Percentiles rank a stretch among this genome's conserved stretches.
Evolutionary conservation across 495 filamentous ascomycete species (phyloP).

Genomic region (Neurospora terricola): DNA sequence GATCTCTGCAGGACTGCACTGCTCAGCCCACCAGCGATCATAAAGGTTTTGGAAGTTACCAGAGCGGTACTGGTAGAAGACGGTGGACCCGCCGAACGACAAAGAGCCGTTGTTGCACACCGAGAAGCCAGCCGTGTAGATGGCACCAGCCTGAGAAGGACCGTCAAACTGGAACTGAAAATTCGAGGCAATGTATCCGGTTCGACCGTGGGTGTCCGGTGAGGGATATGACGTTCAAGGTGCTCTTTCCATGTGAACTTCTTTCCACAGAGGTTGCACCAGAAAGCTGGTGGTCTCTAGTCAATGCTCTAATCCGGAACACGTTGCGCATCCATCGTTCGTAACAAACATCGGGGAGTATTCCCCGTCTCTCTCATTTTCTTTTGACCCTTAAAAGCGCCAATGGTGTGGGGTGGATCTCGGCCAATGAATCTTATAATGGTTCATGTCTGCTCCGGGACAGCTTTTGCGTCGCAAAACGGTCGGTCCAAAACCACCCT

Average conservation of each 20-base stretch:
- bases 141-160: conserved; percentile 55
- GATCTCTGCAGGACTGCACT: conserved; percentile 43
- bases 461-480: neutral
- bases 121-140: conserved; percentile 59
- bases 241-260: too few relatives aligned
- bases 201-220: conserved; percentile 45
- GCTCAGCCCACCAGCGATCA: conserved; percentile 40
- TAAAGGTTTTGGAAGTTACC: conserved; percentile 58
- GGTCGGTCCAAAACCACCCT: conserved; percentile 79
- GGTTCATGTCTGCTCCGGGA: neutral
- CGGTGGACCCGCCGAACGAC: conserved; percentile 46
- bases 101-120: conserved; percentile 50
- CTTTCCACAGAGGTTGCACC: too few relatives aligned
- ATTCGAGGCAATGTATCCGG: conserved; percentile 64
- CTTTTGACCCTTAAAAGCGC: neutral
- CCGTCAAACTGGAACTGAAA: conserved; percentile 68
- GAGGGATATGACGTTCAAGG: too few relatives aligned
- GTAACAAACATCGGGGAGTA: too few relatives aligned
- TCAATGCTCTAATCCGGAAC: too few relatives aligned
- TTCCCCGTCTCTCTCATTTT: neutral
- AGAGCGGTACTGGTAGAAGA: conserved; percentile 57
- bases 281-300: too few relatives aligned
- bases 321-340: too few relatives aligned
- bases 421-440: neutral
- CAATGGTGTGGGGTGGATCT: neutral